Evolutionary conservation across 495 filamentous ascomycete species (phyloP), one percentile per base, ranked within the genome.

Genomic region (Penicillium daleae): DNA sequence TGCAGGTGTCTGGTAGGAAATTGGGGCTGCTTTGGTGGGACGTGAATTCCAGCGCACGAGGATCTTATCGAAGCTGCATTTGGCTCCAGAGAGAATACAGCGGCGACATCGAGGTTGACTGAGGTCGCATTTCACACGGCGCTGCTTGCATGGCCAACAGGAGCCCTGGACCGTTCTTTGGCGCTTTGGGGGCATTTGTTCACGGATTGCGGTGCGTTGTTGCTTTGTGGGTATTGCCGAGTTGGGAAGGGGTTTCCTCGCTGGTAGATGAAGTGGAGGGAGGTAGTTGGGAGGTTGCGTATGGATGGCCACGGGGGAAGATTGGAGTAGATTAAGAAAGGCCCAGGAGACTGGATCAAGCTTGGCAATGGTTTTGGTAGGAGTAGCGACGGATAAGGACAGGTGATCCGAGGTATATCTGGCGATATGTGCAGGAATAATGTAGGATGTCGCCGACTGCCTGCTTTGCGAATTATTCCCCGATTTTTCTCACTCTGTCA

Each of bases 141-240:
- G 70, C 31, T 78, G 70, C 56, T 78, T 78, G 64, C 75, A 78
- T 40, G 70, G 66, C 74, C 74, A 76, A 32, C 74, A 78, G 8
- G 75, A 76, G 21, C 75, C 75, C 48, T 75, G 71, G 50, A 78
- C 73, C 7, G 71, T 78, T 48, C 74, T 68, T 50, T 75, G 66
- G 56, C 74, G 69, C 55, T 69, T 71, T 9, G 60, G 58, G 21
- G 69, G 61, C 69, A 71, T 56, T 7, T 46, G 19, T 24, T 46
- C 21, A 4, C 19, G 12, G n/a, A 12, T 13, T 21, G 8, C 21
- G 4, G 42, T 21, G 21, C 6, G 42, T 24, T 46, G n/a, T n/a
- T 42, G 40, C 40, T 42, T 19, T 42, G 9, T 22, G 42, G 19
- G 10, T 12, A 24, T 9, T 22, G 9, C 19, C 9, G 21, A 46